These are phyloP conservation scores for Heterobasidion irregulare DNA, from an alignment of 1,284 basidiomycete genomes.

Conservation along the genomic window DNA sequence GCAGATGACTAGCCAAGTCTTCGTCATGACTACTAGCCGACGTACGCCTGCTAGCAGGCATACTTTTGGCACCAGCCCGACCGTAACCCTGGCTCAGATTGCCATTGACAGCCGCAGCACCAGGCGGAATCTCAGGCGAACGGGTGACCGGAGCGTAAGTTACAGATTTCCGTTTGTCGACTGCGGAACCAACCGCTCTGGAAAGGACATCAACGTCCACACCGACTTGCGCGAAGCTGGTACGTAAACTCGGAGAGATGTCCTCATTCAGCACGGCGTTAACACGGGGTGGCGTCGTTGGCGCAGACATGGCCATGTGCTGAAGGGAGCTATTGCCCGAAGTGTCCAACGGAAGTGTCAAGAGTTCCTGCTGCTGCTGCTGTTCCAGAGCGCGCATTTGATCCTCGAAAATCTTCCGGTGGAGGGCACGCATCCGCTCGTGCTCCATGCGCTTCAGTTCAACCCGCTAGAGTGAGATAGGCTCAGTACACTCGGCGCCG, in stretches of 20 bases:
- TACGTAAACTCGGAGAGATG: constrained; percentile 27
- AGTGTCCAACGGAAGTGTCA: constrained; percentile 56
- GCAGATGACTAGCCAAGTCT: constrained; percentile 66
- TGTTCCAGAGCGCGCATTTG: constrained; percentile 90
- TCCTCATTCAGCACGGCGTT: constrained; percentile 50
- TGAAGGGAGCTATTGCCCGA: constrained; percentile 36
- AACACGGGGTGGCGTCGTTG: constrained; percentile 75
- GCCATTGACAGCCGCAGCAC: constrained; percentile 24
- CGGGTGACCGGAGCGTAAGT: constrained; percentile 73
- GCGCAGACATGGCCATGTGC: constrained; percentile 72
- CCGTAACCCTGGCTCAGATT: constrained; percentile 37
- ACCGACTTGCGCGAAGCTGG: constrained; percentile 35
- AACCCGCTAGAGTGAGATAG: constrained; percentile 48
- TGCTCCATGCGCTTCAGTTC: constrained; percentile 88
- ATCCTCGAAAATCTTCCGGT: constrained; percentile 87
- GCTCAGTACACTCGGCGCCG: neutral
- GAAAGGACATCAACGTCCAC: constrained; percentile 55
- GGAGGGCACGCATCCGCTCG: constrained; percentile 76
- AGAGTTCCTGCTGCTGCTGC: constrained; percentile 79
- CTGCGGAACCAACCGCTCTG: constrained; percentile 55
- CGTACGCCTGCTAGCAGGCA: constrained; percentile 80
- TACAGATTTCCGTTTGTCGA: constrained; percentile 78
- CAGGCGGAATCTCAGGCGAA: constrained; percentile 53
- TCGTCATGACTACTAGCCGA: constrained; percentile 76
- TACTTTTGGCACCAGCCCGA: constrained; percentile 73